Conservation (phyloP, 2,329 filamentous ascomycete species). For the Phialocephala subalpina region DNA sequence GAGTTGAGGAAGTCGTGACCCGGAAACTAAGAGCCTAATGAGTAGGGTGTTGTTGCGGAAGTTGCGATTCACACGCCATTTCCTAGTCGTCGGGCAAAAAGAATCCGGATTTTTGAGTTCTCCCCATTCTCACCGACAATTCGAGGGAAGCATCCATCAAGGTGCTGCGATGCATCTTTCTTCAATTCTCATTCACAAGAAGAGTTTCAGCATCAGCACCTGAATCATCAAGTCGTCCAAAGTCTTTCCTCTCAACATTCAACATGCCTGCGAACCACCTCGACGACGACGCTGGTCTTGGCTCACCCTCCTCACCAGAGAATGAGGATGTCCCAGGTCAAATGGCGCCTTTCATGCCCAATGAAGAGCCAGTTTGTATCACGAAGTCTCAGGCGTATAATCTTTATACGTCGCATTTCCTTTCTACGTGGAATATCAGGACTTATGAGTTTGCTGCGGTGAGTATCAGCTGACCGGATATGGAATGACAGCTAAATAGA, state of each 20-base stretch:
- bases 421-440: slow-evolving; percentile 65
- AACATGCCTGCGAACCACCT: slow-evolving; percentile 3
- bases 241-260: neutral
- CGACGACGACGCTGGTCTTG: slow-evolving; percentile 11
- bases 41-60: neutral
- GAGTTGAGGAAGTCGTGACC: no score
- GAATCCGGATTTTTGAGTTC: neutral
- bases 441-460: slow-evolving; percentile 49
- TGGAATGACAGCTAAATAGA: neutral
- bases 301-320: slow-evolving; percentile 4
- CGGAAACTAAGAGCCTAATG: no score
- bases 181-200: neutral
- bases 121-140: neutral
- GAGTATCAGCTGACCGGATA: slow-evolving; percentile 17
- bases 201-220: neutral
- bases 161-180: neutral
- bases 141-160: neutral
- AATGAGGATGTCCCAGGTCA: slow-evolving; percentile 2
- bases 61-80: neutral
- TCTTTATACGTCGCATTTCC: slow-evolving; percentile 60
- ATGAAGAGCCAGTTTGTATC: slow-evolving; percentile 33
- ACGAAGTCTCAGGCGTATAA: slow-evolving; percentile 47
- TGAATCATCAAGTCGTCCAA: neutral
- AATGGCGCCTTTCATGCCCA: neutral
- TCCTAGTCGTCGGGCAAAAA: neutral